Evolutionary conservation across 768 basidiomycete genomes (phyloP), one percentile per base, ranked within the genome.

Genomic region (Rhodotorula taiwanensis): DNA sequence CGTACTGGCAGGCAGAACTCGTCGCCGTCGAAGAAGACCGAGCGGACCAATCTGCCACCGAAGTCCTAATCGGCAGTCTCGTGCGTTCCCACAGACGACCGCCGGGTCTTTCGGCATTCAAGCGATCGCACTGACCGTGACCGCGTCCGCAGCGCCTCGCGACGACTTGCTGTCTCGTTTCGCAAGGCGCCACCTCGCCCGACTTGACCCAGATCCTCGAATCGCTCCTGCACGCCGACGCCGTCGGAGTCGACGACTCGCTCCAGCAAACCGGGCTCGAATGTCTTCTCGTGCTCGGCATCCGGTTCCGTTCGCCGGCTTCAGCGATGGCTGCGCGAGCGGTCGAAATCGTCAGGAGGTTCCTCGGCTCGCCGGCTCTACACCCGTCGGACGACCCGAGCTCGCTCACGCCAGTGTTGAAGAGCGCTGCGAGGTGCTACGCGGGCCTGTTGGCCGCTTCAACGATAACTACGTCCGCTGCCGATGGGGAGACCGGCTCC

Each of bases 181-280:
- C 34, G 48, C 30, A 48, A 56, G n/a, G n/a, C n/a, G 49, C 50
- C n/a, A 56, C 33, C 33, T 2, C 30, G 8, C 27, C 57, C 18
- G 30, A 42, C 11, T 30, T 64, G 11, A 8, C 54, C 25, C 9
- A 28, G 8, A 51, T 42, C n/a, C 41, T 64, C 57, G 52, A 59
- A 11, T 50, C 52, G 31, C 33, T 69, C 52, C 67, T 60, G 28
- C 53, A 65, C 15, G 42, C 56, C 9, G 44, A 50, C 0, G 44
- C 58, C 11, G 45, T 43, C 27, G 47, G 31, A 4, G 23, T 59
- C n/a, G 44, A 54, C 25, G 45, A 52, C 34, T 39, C 53, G 14
- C 49, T 64, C 5, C 63, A 64, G 30, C 18, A 54, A 3, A 33
- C 44, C 21, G 63, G 52, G 1, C 48, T 54, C 8, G 30, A 55